A percentile compares a stretch with the other conserved stretches of the same genome.
phyloP scores from a whole-genome alignment of 2,329 filamentous ascomycete genomes.

The Pyricularia sp. region DNA sequence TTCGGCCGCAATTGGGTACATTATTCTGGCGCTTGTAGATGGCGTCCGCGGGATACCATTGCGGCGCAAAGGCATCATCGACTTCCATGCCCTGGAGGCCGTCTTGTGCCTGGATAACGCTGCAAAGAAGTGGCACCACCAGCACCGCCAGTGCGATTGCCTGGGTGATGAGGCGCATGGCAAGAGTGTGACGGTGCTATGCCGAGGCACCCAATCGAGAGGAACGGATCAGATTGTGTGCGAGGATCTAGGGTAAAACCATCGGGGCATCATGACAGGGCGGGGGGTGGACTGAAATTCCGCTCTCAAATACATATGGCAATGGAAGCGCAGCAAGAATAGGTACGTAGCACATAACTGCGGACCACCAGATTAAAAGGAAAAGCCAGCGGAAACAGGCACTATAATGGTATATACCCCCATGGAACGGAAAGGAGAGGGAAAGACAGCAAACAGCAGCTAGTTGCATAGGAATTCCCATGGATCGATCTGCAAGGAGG shows the following conservation, averaged over 20 bases:
- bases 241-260: not conserved
- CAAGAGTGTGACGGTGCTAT: not conserved
- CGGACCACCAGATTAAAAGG: not conserved
- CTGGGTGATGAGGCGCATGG: not conserved
- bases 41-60: not conserved
- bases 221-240: not conserved
- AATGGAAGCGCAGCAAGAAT: not conserved
- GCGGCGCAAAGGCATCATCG: not conserved
- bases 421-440: not conserved
- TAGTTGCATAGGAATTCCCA: not conserved
- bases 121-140: not conserved
- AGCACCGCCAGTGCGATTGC: not conserved
- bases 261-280: not conserved
- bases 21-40: not conserved
- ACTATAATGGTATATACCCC: not conserved
- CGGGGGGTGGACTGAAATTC: not conserved
- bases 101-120: not conserved
- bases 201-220: not conserved
- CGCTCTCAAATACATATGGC: not conserved
- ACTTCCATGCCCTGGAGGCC: not conserved
- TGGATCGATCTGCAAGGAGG: not conserved
- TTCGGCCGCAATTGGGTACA: not conserved
- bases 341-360: not conserved
- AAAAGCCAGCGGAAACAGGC: not conserved
- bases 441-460: not conserved